Base-by-base conservation (phyloP, 805 yeast genomes). In the Saccharomyces cerevisiae region DNA sequence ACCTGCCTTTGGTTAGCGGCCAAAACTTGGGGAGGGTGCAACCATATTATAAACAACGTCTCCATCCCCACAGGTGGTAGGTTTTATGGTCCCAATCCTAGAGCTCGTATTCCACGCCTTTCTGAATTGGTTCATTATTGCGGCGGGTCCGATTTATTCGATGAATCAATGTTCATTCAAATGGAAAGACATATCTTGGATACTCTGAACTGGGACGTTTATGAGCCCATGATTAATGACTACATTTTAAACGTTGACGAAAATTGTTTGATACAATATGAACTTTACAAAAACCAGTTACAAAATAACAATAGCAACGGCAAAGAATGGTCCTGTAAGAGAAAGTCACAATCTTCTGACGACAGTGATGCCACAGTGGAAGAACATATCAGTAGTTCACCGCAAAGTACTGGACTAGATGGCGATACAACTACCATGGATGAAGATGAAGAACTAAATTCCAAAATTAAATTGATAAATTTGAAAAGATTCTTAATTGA, bases 1-100 rank as follows among this genome's bases (percentile, higher is more conserved):
- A 88, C 96, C 3, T 88, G 96, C 55, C 73, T 91, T 43, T 92
- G 97, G 97, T 79, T 92, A 29, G 88, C 96, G 1, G 84, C 96
- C 26, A 91, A 91, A 67, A 76, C 83, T 17, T 79, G 79, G 62
- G 88, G 88, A 46, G 88, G 88, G 32, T 82, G 84, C 68, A 81
- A 81, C 60, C 88, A 83, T 68, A 80, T 82, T 60, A 77, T 80
- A 53, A 80, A 80, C 64, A 72, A 75, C 55, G 66, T 73, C 5
- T 67, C 70, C 17, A 69, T 75, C 29, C 78, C 79, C 51, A 67
- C 76, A 26, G 87, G 86, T 36, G 85, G 85, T 14, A 73, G 84
- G 59, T 81, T 76, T 65, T 67, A 72, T 51, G 87, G 87, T 9
- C 87, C 88, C 43, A 88, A 87, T 55, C 82, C 83, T 65, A 79